Conservation (phyloP, 306 rosid genomes). For the Castanospermum australe region DNA sequence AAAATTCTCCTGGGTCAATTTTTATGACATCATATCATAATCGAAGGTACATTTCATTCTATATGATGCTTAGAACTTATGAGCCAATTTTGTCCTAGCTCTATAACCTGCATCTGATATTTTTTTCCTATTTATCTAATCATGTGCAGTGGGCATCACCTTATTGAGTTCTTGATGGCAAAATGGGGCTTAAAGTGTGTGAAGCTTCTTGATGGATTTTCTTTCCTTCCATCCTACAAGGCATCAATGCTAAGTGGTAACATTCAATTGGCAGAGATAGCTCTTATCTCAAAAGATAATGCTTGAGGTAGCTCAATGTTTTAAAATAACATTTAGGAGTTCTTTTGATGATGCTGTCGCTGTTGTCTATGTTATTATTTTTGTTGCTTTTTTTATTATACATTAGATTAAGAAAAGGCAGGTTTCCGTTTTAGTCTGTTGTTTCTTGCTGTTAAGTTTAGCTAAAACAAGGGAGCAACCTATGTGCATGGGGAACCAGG, state of each 20-base stretch:
- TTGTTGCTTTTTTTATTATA: background rate
- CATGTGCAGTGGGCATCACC: conserved; percentile 73
- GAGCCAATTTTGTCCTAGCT: conserved; percentile 12
- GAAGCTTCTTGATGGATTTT: conserved; percentile 88
- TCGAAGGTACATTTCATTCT: conserved; percentile 57
- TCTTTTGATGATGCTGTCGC: background rate
- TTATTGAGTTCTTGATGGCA: conserved; percentile 70
- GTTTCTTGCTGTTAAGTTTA: conserved; percentile 10
- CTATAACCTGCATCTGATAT: background rate
- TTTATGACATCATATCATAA: conserved; percentile 82
- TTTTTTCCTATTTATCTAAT: background rate
- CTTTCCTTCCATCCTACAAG: conserved; percentile 70
- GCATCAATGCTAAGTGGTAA: conserved; percentile 74
- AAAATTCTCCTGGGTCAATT: conserved; percentile 64
- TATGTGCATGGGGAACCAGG: background rate
- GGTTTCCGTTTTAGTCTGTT: background rate
- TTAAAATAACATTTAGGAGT: conserved; percentile 11
- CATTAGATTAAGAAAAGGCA: conserved; percentile 4
- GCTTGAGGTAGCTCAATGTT: conserved; percentile 36
- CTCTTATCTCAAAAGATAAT: conserved; percentile 44
- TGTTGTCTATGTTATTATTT: background rate
- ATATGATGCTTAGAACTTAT: background rate
- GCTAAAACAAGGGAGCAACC: background rate
- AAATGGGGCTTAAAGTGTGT: conserved; percentile 86
- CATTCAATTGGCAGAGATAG: conserved; percentile 85